Evolutionary conservation across 1,284 basidiomycete species (phyloP), one percentile per base, ranked within the genome.

Genomic region (Laetiporus sulphureus): DNA sequence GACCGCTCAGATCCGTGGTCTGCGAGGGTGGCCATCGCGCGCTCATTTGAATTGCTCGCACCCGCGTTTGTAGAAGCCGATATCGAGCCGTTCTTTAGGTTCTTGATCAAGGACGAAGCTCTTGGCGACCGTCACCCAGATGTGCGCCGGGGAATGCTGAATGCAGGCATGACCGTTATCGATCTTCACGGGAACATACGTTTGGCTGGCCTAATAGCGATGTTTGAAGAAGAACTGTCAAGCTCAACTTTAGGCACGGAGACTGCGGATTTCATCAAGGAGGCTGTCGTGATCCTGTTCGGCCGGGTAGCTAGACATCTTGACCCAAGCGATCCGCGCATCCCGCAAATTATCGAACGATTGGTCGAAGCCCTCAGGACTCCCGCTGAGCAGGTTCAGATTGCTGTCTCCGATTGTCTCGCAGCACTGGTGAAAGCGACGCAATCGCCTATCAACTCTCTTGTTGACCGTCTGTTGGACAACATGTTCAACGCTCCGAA

Each of bases 321-420:
- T 25, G 79, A 88, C 32, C 64, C 80, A 5, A 75, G 75, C 1
- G 92, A 96, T 60, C 47, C 69, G 11, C 81, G 91, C 1, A 79
- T 96, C 34, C 84, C 88, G 0, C 64, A 68, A n/a, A 90, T 98
- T 47, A 85, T 98, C 7, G 83, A 92, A 48, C 75, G 93, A n/a
- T 72, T 99, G 16, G 78, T 96, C 5, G 88, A 91, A 19, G 91
- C 95, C 1, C 72, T 99, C 49, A 88, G 88, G 64, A 99, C 94
- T 0, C 96, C 96, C 0, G 84, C 93, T 1, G 96, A 99, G 62
- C 83, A 95, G 53, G 96, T 99, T 0, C 95, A 99, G 61, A 85
- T 91, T 40, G 95, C 96, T 0, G 93, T 99, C 0, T 91, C 94
- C 0, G 96, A 98, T 48, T 93, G 90, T 68, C 71, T 99, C 7